Evolutionary conservation across 768 basidiomycete genomes (phyloP), one percentile per base, ranked within the genome.

Genomic region (Termitomyces sp.): DNA sequence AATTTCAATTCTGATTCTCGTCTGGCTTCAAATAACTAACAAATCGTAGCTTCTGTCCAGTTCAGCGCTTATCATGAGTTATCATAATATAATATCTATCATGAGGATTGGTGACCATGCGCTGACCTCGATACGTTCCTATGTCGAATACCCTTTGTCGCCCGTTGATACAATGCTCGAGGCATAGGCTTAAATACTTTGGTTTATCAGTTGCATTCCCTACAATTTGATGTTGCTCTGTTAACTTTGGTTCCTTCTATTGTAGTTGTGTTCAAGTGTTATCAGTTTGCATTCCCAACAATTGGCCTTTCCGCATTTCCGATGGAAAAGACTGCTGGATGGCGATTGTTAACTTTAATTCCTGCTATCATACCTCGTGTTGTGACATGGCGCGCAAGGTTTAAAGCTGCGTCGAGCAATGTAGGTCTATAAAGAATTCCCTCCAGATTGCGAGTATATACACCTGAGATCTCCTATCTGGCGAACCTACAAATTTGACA

Each of bases 401-500:
- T 24, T 10, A 10, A 26, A 26, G 2, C 32, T 31, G 34, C 22
- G 8, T 16, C 9, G 12, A 20, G 31, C 3, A 32, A 29, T 20
- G n/a, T 20, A 2, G 10, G 12, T 29, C 27, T 32, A 20, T 29
- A 48, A 32, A 48, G 4, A 13, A 1, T 13, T 13, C n/a, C 1
- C n/a, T 48, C 31, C 10, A 29, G 9, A 6, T 43, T 14, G 3
- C 9, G 10, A n/a, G 24, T 27, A 27, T 18, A 26, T 44, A 46
- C 53, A 54, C 31, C 41, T 5, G 13, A 20, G 22, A 41, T 24
- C 41, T 20, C 5, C 31, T 32, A 44, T 44, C 41, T 32, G 22
- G 22, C 36, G 22, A 20, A 22, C 39, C 64, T 71, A 83, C 72
- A 88, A 69, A 56, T 79, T 85, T 27, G 77, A 81, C 69, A 90